Evolutionary conservation across 768 basidiomycete genomes (phyloP).

Genomic region (Boletus vinaceobasis): DNA sequence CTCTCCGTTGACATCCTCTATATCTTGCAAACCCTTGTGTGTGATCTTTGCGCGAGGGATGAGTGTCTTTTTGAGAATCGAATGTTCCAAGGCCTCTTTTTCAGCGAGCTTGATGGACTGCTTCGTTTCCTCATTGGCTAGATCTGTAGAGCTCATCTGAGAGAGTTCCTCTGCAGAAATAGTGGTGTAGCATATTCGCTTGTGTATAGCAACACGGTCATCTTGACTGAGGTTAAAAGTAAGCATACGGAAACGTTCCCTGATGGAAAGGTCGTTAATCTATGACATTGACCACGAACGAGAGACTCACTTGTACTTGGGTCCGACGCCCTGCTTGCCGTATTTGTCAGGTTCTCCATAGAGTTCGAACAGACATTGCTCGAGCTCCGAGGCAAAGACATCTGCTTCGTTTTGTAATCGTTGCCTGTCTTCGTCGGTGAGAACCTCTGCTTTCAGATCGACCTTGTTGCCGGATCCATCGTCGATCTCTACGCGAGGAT

Average conservation of each 20-base stretch:
- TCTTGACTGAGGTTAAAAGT: slow-evolving; percentile 83
- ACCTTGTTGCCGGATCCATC: slow-evolving; percentile 33
- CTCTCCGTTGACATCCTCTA: slow-evolving; percentile 73
- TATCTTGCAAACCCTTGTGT: slow-evolving; percentile 89
- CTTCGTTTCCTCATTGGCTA: slow-evolving; percentile 84
- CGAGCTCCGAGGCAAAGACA: slow-evolving; percentile 67
- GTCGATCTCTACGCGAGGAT: slow-evolving; percentile 51
- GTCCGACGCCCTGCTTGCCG: slow-evolving; percentile 57
- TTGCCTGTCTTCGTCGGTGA: slow-evolving; percentile 59
- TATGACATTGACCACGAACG: background rate
- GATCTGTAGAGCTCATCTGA: slow-evolving; percentile 82
- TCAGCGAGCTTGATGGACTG: slow-evolving; percentile 79
- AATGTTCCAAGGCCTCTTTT: slow-evolving; percentile 79
- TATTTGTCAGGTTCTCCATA: slow-evolving; percentile 76
- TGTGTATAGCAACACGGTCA: slow-evolving; percentile 77
- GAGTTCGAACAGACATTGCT: slow-evolving; percentile 70
- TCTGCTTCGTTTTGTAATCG: slow-evolving; percentile 55
- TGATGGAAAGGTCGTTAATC: slow-evolving; percentile 29
- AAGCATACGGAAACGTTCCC: slow-evolving; percentile 88
- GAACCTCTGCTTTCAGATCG: slow-evolving; percentile 48
- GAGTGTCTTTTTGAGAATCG: slow-evolving; percentile 70
- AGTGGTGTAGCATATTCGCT: slow-evolving; percentile 64
- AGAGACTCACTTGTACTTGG: slow-evolving; percentile 74
- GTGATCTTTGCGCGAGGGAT: slow-evolving; percentile 79
- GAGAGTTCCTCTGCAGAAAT: slow-evolving; percentile 73